Base-by-base conservation (phyloP, 2,329 filamentous ascomycete species). In the Penicillium griseofulvum region DNA sequence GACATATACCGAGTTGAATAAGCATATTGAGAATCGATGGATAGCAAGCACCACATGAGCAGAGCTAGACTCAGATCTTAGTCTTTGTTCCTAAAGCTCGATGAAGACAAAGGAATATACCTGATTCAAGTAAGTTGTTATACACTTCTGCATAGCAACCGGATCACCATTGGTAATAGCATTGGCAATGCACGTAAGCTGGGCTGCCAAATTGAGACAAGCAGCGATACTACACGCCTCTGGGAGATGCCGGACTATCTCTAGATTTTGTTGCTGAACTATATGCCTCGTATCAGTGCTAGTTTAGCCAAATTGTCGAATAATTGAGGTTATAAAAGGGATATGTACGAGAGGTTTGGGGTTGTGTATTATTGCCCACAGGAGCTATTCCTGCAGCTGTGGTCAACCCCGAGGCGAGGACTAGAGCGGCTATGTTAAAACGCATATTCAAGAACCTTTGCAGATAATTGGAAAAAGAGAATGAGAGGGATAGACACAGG, bases 11-110 rank as follows among this genome's bases (percentile, higher is more conserved):
- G 4, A 65, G 52, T 14, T 54, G 41, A 39, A 45, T 41, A 28
- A 65, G 42, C 9, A 63, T 33, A 26, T 48, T 58, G 19, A 38
- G 42, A 5, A 63, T 6, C 3, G 14, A 8, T 1, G 64, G 58
- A 16, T 63, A 29, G 37, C 64, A 66, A 22, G 59, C 63, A 6
- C 56, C 58, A 34, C 63, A 66, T 11, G 59, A 52, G 22, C 64
- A 66, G 7, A 66, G 57, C 64, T 66, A 31, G 11, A 36, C 7
- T 7, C 14, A 4, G 34, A 29, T 26, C n/a, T 34, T 37, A 48
- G 34, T 29, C 11, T 12, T 29, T n/a, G 6, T 16, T 5, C 7
- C 8, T 14, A 37, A 24, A 31, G 19, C 5, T 26, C 17, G 33
- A 24, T 6, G 34, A 19, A 38, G 7, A 11, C 2, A 22, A 5